phyloP scores from a whole-genome alignment of 1,139 yeast species.

The Sugiyamaella neomexicana region DNA sequence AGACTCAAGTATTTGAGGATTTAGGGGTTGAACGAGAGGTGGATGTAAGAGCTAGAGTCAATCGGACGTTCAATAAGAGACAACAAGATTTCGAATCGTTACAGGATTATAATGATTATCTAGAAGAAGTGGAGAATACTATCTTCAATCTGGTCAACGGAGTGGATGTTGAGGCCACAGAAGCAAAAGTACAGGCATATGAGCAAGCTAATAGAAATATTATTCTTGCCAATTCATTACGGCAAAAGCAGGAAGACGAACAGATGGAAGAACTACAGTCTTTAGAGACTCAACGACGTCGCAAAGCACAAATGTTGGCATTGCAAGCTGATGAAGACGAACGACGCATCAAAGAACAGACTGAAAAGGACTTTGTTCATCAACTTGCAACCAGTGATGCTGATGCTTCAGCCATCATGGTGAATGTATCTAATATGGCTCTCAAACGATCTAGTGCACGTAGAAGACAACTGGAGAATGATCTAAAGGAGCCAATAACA shows the following conservation, averaged over 20 bases:
- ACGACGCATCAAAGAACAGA: slow-evolving; percentile 47
- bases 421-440: slow-evolving; percentile 59
- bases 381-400: slow-evolving; percentile 54
- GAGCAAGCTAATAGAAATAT: slow-evolving; percentile 74
- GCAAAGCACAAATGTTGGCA: slow-evolving; percentile 40
- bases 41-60: slow-evolving; percentile 80
- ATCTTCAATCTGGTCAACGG: slow-evolving; percentile 74
- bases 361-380: slow-evolving; percentile 67
- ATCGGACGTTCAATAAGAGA: slow-evolving; percentile 75
- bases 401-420: slow-evolving; percentile 53
- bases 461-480: slow-evolving; percentile 64
- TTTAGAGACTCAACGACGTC: slow-evolving; percentile 63
- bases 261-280: slow-evolving; percentile 69
- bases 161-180: slow-evolving; percentile 71
- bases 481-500: slow-evolving; percentile 44
- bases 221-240: slow-evolving; percentile 71
- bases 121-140: slow-evolving; percentile 80
- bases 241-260: slow-evolving; percentile 66
- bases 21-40: slow-evolving; percentile 86
- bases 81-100: slow-evolving; percentile 67
- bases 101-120: slow-evolving; percentile 66
- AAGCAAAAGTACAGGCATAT: slow-evolving; percentile 64
- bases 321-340: slow-evolving; percentile 42
- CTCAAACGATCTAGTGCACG: slow-evolving; percentile 65
- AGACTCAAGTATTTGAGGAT: slow-evolving; percentile 90